Base-by-base conservation (phyloP, 2,329 filamentous ascomycete genomes). In the Sordariomycetes sp. region DNA sequence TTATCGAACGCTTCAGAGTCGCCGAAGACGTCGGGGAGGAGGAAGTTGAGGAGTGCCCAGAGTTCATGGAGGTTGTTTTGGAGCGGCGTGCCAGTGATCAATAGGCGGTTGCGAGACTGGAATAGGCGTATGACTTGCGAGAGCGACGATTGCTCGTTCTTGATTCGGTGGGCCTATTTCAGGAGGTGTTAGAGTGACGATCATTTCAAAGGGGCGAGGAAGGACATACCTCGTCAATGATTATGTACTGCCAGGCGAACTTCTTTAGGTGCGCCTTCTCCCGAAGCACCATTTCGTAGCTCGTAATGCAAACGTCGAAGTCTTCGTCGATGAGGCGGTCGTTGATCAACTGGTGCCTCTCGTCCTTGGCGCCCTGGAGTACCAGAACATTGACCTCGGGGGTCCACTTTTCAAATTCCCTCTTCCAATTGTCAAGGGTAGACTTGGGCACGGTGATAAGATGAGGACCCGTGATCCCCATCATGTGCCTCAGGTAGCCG, bases 171-270 rank as follows among this genome's bases (percentile, higher is more conserved):
- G 2, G 94, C 83, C 73, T 71, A 20, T 10, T 53, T 13, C 13
- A 3, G 34, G 2, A 55, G 35, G 28, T 39, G 45, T 58, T 58
- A 42, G 20, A 13, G n/a, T 24, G 2, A 20, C 12, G 4, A 12
- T 10, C 45, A 5, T 22, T 50, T 22, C 6, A 50, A 24, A 50
- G 6, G 45, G 22, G 12, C 2, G 2, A 45, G 13, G 2, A 50
- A 53, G 63, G 48, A 63, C 28, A 32, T 32, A 71, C 70, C 64
- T 99, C 94, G 65, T 99, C 94, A 62, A 99, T 96, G 64, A 99
- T 96, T 70, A 99, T 99, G 72, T 99, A 99, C 70, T 99, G 92
- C 94, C 94, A 99, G 0, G 94, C 91, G 69, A 99, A 95, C 70
- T 97, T 97, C 74, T 94, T 96, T 63, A 99, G 72, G 64, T 96